Base-by-base conservation (phyloP, 2,329 filamentous ascomycete genomes). In the Stagonosporopsis cucurbitacearum region DNA sequence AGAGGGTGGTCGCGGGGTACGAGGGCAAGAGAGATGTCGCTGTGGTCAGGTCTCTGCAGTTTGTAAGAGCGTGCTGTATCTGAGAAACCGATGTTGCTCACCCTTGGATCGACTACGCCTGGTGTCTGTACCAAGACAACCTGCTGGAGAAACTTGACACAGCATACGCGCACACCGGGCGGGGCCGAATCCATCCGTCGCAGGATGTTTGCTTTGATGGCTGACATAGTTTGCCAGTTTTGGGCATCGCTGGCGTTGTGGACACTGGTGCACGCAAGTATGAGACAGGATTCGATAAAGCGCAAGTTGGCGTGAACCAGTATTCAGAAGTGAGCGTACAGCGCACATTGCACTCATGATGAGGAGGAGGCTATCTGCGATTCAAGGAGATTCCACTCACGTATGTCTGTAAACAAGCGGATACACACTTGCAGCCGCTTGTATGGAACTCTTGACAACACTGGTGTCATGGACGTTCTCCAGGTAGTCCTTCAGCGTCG, bases 141-240 rank as follows among this genome's bases (percentile, higher is more conserved):
- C 61, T 91, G 88, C 79, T 99, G 94, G 33, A 92, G 89, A 75
- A 99, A 99, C 77, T 99, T 99, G 82, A 98, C 89, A 79, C 95
- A 98, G 81, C 92, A 96, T 74, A 98, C 88, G 67, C 88, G 88
- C 60, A 98, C 86, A 2, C 91, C 89, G 12, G 88, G 83, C 13
- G 86, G 80, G 17, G 91, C 88, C 39, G 82, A 84, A 66, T 97
- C 94, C 94, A 96, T 97, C 69, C 95, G 87, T 57, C 86, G 87
- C 57, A 99, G 77, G 64, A 99, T 95, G 67, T 88, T 90, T 51
- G 90, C 86, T 80, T 99, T 99, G 77, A 98, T 94, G 11, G 87
- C 84, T 50, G 86, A 83, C 86, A 98, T 96, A 62, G 88, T 86
- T 71, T 95, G 89, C 95, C 95, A 99, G 41, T 89, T 87, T 54